Evolutionary conservation across 257 asterid species (phyloP).

Genomic region (Solanum corneliomulleri): DNA sequence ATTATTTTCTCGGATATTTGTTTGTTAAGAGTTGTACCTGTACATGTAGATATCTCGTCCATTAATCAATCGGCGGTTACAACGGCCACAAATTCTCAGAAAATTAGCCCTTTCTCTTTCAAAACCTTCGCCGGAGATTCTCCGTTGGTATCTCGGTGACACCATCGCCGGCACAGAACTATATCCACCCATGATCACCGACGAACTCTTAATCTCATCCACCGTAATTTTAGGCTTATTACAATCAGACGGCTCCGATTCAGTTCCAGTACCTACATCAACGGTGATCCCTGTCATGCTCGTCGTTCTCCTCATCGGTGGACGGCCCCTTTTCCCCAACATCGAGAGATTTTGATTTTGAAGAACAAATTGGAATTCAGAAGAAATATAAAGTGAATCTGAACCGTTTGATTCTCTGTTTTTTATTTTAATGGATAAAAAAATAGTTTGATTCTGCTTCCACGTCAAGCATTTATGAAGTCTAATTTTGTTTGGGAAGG

Average conservation of each 20-base stretch:
- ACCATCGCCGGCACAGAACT: conserved; percentile 4
- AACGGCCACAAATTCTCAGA: conserved; percentile 42
- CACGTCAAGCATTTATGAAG: not conserved
- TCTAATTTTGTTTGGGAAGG: not conserved
- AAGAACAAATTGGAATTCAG: not conserved
- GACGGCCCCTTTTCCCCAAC: conserved; percentile 33
- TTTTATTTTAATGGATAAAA: not conserved
- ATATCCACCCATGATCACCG: not conserved
- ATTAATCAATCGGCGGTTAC: conserved; percentile 35
- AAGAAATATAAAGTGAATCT: not conserved
- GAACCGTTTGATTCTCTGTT: not conserved
- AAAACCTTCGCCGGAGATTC: conserved; percentile 3
- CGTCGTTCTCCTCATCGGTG: conserved; percentile 23
- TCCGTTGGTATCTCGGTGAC: conserved; percentile 29
- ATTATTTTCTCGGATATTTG: not conserved
- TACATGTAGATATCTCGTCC: conserved; percentile 54
- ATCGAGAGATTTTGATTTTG: not conserved
- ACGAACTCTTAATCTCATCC: not conserved
- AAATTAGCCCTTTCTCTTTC: conserved; percentile 17
- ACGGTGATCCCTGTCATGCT: conserved; percentile 34
- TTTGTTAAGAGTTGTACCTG: conserved; percentile 15
- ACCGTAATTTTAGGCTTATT: not conserved
- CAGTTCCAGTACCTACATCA: conserved; percentile 12
- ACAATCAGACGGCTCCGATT: conserved; percentile 6
- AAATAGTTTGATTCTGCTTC: not conserved